Evolutionary conservation across 1,284 basidiomycete species (phyloP), one percentile per base, ranked within the genome.

Genomic region (Ustilago hordei): DNA sequence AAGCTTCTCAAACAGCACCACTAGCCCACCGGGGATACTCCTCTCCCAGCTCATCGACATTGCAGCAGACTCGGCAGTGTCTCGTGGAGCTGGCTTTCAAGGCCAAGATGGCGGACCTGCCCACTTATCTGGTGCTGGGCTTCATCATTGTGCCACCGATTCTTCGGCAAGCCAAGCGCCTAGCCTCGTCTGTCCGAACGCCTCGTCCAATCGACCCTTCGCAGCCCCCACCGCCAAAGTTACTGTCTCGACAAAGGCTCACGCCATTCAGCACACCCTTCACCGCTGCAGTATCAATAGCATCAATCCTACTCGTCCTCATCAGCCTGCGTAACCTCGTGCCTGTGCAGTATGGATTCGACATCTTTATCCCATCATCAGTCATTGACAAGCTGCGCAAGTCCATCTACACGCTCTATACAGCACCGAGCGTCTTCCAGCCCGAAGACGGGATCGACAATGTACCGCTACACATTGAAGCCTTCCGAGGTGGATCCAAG

Each of bases 261-360:
- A 66, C 73, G 7, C 73, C 73, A 0, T 61, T 75, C 43, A 41
- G 67, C 3, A 67, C 67, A 23, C 64, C 73, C 11, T 75, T 75
- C 61, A 56, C 73, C 13, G 8, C 67, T 4, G 43, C 43, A 2
- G 56, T 76, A 39, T 48, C 69, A 8, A 32, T 71, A 13, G 39
- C 47, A 7, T 39, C 74, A 3, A 34, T 55, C 4, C 23, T 52
- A 0, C 55, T 76, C 13, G 48, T 65, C 12, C 55, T 71, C 19
- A 50, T 69, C 59, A 68, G 64, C 55, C 31, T 71, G 7, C 64
- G 62, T 35, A 76, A 76, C 39, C 69, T 76, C 15, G 45, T 71
- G 0, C 68, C 74, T 0, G 69, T 64, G 4, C 68, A 50, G 34
- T 76, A 76, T 28, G 74, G 74, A 3, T 2, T 76, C 39, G 65